Base-by-base conservation (phyloP, 768 basidiomycete genomes). In the Chlorophyllum brunneum region DNA sequence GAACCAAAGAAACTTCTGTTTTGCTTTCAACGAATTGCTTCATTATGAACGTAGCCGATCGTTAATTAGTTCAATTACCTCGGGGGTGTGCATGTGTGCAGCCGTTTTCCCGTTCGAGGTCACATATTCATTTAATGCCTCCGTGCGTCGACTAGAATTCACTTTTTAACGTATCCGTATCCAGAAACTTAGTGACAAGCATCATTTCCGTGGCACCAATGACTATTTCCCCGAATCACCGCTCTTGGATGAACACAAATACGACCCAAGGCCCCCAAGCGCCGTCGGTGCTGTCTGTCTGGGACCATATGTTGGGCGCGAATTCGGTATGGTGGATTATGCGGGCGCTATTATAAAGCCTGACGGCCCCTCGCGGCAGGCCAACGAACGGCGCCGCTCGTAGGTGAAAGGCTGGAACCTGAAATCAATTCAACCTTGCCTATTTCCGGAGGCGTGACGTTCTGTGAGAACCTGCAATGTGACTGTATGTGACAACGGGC, bases 101-200 rank as follows among this genome's bases (percentile, higher is more conserved):
- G 13, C 10, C 11, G n/a, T 11, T 18, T 24, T 8, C 29, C 13
- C n/a, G 33, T 42, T 51, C 15, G 13, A 34, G 26, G n/a, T 34
- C 13, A 22, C 22, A 23, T 41, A 18, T 10, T 42, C 22, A 16
- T 33, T 34, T 51, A 51, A 26, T 51, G 49, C 49, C 11, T 23
- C 49, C 40, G 49, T 16, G 40, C n/a, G n/a, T n/a, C n/a, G n/a
- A n/a, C n/a, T n/a, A n/a, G n/a, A n/a, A n/a, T n/a, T n/a, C n/a
- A n/a, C n/a, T n/a, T n/a, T n/a, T n/a, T n/a, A n/a, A n/a, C n/a
- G n/a, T n/a, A n/a, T n/a, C n/a, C n/a, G n/a, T n/a, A n/a, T n/a
- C n/a, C 37, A 40, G 18, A 40, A 22, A 16, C 29, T 20, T 31
- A 22, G 30, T 51, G 51, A 52, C 51, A 44, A 44, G 29, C 42